Evolutionary conservation across 768 basidiomycete genomes (phyloP), one percentile per base, ranked within the genome.

Genomic region (Collybia nuda): DNA sequence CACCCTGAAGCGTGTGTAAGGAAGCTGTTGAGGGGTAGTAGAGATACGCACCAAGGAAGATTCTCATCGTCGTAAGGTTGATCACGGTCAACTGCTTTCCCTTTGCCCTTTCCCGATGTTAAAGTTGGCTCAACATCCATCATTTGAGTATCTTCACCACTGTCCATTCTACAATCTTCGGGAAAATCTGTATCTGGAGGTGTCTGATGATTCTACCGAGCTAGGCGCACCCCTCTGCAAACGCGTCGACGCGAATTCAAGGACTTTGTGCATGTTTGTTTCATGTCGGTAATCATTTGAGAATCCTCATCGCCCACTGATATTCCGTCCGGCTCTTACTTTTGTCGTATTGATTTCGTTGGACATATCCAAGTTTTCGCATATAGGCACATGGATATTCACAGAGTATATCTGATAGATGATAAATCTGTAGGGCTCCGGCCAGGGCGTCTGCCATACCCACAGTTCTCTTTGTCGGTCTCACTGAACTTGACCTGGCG

Each of bases 31-130:
- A 15, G 6, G 37, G 43, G 29, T 8, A 39, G 36, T 18, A 28
- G 23, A 47, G 9, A 51, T 41, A 37, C 44, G 64, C 60, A 94
- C 94, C 94, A 98, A 37, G 94, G 94, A 29, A 98, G 69, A 54
- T 79, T 87, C 29, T 93, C 90, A 52, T 78, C 72, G 35, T 80
- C 78, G 21, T 68, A 67, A 23, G 73, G 65, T 3, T 63, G 62
- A 19, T 66, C 62, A 8, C 62, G 59, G 42, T 81, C 78, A 5
- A 68, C 57, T 1, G 78, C 85, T 61, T 81, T 94, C 43, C 74
- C 89, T 66, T 90, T 93, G 18, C 85, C 87, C 67, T 89, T 93
- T 0, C 63, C 70, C n/a, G 59, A 55, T 2, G 58, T 49, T 2
- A 65, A 54, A 11, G 68, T 56, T 23, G 69, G 61, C 29, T 83